Evolutionary conservation across 176 grass and related monocot genomes (phyloP), one percentile per base, ranked within the genome.

Genomic region (Phyllostachys edulis): DNA sequence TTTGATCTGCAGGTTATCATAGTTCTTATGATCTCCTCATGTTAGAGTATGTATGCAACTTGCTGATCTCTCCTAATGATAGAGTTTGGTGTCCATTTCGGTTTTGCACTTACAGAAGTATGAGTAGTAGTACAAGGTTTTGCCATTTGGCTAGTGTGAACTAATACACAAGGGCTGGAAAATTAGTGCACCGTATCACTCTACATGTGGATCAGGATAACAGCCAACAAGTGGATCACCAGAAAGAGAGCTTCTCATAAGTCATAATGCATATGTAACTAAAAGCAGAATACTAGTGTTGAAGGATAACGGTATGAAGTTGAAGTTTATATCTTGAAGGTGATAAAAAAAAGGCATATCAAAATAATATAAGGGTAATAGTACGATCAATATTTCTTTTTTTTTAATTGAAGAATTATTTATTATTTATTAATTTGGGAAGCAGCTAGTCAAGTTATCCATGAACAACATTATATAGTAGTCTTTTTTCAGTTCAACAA

Each of bases 51-150:
- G 32, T 10, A 36, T 40, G 12, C 67, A 63, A 50, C 40, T 49
- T 62, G 12, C 4, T 7, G 64, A 55, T 44, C 6, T 55, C 34
- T 80, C 23, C 46, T 75, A 24, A 45, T 38, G 49, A 38, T 49
- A 46, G 38, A 46, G 67, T 9, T 73, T 27, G 17, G 23, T 46
- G 20, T 26, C 26, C 39, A 49, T 67, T 65, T 74, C 74, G 24
- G 39, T 8, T 67, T 65, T 66, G 10, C 5, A 45, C 46, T n/a
- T 15, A 63, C 54, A 64, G 6, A 62, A 40, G 39, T 6, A n/a
- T 54, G 44, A 63, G 1, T 26, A 75, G 85, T 54, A 56, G 69
- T 45, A 57, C 29, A 80, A 63, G 32, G 5, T 51, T 86, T 52
- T 72, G 21, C 6, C 41, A 37, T 44, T 65, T 76, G 36, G 32